Evolutionary conservation across 805 yeast genomes (phyloP).

Genomic region (Tetrapisispora taiwanensis): DNA sequence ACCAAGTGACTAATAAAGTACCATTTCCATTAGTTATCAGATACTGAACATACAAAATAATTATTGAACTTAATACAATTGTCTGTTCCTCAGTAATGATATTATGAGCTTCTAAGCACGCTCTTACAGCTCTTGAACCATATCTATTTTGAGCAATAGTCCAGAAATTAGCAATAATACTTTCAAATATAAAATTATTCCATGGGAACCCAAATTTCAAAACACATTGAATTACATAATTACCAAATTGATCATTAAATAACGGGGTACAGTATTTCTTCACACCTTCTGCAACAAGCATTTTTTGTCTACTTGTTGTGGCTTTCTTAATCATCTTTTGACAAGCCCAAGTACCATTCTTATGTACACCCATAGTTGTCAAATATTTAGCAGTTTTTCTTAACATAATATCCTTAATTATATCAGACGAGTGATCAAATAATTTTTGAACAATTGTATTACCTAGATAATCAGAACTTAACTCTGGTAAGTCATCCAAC

Average conservation of each 20-base stretch:
- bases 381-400: slow-evolving; percentile 66
- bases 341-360: slow-evolving; percentile 99
- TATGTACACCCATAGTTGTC: slow-evolving; percentile 89
- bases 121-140: slow-evolving; percentile 91
- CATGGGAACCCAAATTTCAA: slow-evolving; percentile 81
- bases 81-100: slow-evolving; percentile 55
- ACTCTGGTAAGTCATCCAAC: slow-evolving; percentile 80
- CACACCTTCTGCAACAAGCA: slow-evolving; percentile 57
- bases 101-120: slow-evolving; percentile 75
- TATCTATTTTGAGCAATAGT: slow-evolving; percentile 79
- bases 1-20: slow-evolving; percentile 84
- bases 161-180: slow-evolving; percentile 66
- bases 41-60: slow-evolving; percentile 67
- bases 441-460: slow-evolving; percentile 92
- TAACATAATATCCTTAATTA: slow-evolving; percentile 72
- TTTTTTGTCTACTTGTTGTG: slow-evolving; percentile 49
- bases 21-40: slow-evolving; percentile 81
- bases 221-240: slow-evolving; percentile 91
- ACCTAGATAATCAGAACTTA: slow-evolving; percentile 87
- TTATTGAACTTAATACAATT: slow-evolving; percentile 62
- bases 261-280: slow-evolving; percentile 75
- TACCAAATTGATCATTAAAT: slow-evolving; percentile 93
- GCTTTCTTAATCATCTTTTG: slow-evolving; percentile 85
- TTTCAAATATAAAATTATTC: slow-evolving; percentile 81
- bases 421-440: slow-evolving; percentile 62